Percentiles rank a stretch among this genome's conserved stretches.
Conservation (phyloP, 805 yeast species). For the Saturnispora dispora region DNA sequence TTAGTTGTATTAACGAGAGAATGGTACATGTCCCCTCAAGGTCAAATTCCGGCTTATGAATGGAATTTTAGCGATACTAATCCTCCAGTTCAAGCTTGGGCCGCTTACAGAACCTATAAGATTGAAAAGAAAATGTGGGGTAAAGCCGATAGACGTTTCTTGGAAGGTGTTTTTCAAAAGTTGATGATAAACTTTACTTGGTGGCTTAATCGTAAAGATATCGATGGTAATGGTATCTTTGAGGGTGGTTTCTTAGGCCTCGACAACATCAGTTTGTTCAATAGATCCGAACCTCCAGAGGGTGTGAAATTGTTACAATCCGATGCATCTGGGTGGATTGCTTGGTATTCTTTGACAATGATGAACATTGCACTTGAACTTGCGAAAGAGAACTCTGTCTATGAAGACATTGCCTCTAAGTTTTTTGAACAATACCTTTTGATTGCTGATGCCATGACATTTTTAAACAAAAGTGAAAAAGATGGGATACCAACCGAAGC, state of each 20-base stretch:
- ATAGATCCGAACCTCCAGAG: conserved; percentile 90
- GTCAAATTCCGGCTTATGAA: conserved; percentile 95
- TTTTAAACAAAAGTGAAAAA: conserved; percentile 32
- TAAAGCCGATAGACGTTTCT: conserved; percentile 67
- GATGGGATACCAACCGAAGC: conserved; percentile 34
- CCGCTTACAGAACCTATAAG: conserved; percentile 79
- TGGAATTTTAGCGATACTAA: conserved; percentile 96
- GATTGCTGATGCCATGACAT: conserved; percentile 92
- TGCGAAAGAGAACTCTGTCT: conserved; percentile 75
- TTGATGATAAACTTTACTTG: conserved; percentile 83
- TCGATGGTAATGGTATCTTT: conserved; percentile 78
- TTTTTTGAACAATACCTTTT: conserved; percentile 87
- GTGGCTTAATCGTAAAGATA: conserved; percentile 94
- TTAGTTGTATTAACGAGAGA: conserved; percentile 79
- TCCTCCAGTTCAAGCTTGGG: conserved; percentile 97
- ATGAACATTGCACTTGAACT: conserved; percentile 85
- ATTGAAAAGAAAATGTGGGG: conserved; percentile 81
- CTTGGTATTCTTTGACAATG: conserved; percentile 84
- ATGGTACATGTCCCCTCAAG: conserved; percentile 97
- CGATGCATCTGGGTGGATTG: conserved; percentile 98
- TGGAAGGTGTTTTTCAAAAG: conserved; percentile 90
- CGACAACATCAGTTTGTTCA: conserved; percentile 88
- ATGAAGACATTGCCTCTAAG: conserved; percentile 89
- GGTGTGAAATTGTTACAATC: conserved; percentile 90
- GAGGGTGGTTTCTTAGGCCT: conserved; percentile 92